A percentile compares a stretch with the other conserved stretches of the same genome.
phyloP scores from a whole-genome alignment of 2,329 filamentous ascomycete genomes.

The Spiromastix sp. region DNA sequence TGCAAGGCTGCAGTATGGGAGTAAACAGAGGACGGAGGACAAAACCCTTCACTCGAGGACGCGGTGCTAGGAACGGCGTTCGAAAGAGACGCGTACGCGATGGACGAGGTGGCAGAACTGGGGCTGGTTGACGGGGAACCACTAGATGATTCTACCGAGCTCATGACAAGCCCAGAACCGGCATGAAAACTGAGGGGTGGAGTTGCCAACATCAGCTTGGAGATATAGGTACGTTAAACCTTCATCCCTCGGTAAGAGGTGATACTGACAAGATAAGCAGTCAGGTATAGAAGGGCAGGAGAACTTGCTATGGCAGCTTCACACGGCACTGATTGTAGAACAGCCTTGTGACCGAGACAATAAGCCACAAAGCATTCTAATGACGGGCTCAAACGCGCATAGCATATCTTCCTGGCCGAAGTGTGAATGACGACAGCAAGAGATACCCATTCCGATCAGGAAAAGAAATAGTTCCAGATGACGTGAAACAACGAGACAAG shows the following conservation, averaged over 20 bases:
- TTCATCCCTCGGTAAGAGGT: no score
- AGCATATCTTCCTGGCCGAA: not conserved
- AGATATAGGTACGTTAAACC: no score
- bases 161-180: conserved; percentile 40
- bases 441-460: not conserved
- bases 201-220: conserved; percentile 10
- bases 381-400: not conserved
- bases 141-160: conserved; percentile 42
- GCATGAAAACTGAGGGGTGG: conserved; percentile 39
- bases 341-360: conserved; percentile 7
- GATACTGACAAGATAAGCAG: conserved; percentile 7
- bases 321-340: conserved; percentile 3
- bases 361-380: not conserved
- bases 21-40: conserved; percentile 23
- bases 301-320: no score
- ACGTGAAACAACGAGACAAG: conserved; percentile 3
- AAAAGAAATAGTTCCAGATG: conserved; percentile 4
- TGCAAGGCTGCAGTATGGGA: conserved; percentile 23
- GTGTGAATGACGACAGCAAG: not conserved
- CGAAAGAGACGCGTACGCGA: conserved; percentile 32
- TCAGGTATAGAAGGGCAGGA: no score
- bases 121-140: conserved; percentile 44
- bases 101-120: conserved; percentile 40
- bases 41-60: conserved; percentile 21
- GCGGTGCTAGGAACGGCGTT: conserved; percentile 24